Evolutionary conservation across 441 rosid genomes (phyloP), one percentile per base, ranked within the genome.

Genomic region (Flueggea neowawraea): DNA sequence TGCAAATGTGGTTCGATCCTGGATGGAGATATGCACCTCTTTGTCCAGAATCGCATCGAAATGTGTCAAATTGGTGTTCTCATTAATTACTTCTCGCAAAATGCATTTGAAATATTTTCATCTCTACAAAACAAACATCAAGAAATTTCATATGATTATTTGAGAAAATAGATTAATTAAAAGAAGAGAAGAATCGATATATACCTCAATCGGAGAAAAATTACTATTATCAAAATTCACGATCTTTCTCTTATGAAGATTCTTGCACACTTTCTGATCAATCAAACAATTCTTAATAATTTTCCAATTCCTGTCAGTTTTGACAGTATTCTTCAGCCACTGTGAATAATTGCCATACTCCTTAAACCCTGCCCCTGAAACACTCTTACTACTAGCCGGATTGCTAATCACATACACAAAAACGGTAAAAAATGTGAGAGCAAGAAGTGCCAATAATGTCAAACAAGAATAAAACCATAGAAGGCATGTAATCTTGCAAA

Each of bases 381-480:
- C 44, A 5, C 16, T 80, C 68, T 64, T 71, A 1, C 82, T 83
- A 0, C 61, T 80, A 10, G 69, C 66, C 63, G 68, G 68, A 63
- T 83, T 80, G 0, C 86, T 85, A n/a, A 79, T 82, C 10, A 75
- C 58, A 61, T 79, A 72, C 7, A 69, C 70, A 47, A 83, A 85
- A 45, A 66, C 39, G 0, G 86, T 73, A 60, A 77, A 74, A 9
- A 17, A 60, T 14, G 67, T 6, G 3, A 86, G 66, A 13, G 75
- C 87, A 12, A 79, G 6, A 16, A 81, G 74, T 57, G 78, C 63
- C 2, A 75, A 6, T 39, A 84, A 52, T 74, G 76, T 54, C 43
- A 79, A 31, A 10, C 70, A 47, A 54, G 78, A 63, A 74, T 84
- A 84, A 2, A 67, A 33, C 39, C 69, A 58, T 43, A 87, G 63